Base-by-base conservation (phyloP, 2,329 filamentous ascomycete species). In the Pseudogymnoascus pannorum region DNA sequence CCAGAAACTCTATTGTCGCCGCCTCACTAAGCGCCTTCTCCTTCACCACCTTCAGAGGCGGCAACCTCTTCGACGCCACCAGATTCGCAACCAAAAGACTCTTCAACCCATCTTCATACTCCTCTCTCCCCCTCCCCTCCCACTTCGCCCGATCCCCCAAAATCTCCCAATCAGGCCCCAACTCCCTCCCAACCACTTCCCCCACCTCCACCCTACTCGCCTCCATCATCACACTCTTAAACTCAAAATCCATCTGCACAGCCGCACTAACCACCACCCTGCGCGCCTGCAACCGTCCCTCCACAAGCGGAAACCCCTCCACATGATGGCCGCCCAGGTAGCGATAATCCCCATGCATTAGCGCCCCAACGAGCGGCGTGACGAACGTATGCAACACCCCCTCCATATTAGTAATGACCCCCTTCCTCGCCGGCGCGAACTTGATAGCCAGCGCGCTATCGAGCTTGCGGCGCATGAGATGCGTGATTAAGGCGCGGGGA, bases 171-270 rank as follows among this genome's bases (percentile, higher is more conserved):
- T 36, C 60, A 2, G 14, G 33, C 8, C 59, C 57, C 7, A 66
- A 35, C 54, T 65, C 61, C 20, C 54, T 9, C 3, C 68, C 68
- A 1, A 61, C 5, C 3, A 65, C 29, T 33, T 63, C 63, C 11
- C 20, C 1, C 0, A 51, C 44, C 3, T 60, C 60, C 4, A 71
- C 54, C 33, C 26, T 63, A 48, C 66, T 68, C 8, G 65, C 60
- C 2, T 51, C 48, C n/a, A 69, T 36, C 69, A 71, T 68, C 24
- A 70, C 68, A 11, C 20, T 58, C 3, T n/a, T 8, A 4, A 31
- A 29, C 59, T 71, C 69, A 35, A 71, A 71, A 62, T 71, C 69
- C 63, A 65, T 60, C 33, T 70, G 68, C 16, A 71, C 66, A 18
- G 31, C 61, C 2, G 66, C 69, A 54, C 66, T 68, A 60, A 70